Evolutionary conservation across 169 alveolate genomes (phyloP), one percentile per base, ranked within the genome.

Genomic region (Cryptosporidium ubiquitum): DNA sequence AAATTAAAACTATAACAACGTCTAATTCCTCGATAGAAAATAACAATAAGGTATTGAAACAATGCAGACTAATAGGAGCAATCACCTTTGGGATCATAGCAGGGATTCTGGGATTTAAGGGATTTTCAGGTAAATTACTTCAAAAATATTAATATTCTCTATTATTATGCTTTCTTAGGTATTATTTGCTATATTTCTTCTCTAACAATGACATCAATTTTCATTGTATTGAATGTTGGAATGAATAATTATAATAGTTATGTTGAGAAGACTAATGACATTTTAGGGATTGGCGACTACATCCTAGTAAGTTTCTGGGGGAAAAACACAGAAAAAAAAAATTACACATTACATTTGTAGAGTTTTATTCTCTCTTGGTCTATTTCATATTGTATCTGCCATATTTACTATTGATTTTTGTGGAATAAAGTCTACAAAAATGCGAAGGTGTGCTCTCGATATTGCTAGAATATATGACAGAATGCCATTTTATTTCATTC

Each of bases 361-460:
- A 79, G 69, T n/a, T 79, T 79, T 64, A 20, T 79, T 31, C 23
- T 79, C 23, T 79, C 61, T 33, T 79, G 89, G 89, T 57, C 74
- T 1, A 14, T 79, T 12, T 79, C 89, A 23, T 79, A 79, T 64
- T 61, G 89, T 18, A 61, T 57, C 42, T 44, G 68, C 40, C 64
- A 79, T 64, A 5, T 66, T 18, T 69, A 69, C 55, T 47, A 47
- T 1, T 47, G 23, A 47, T 2, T 47, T 40, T 47, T 14, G 55
- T 47, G 6, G 9, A 47, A 5, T 5, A 12, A 14, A 47, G 23
- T n/a, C 5, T 47, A n/a, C 5, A 47, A 2, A 47, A 47, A 47
- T n/a, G 16, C 23, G 55, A 47, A 47, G 6, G 23, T 0, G 5
- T 3, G 5, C 16, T 47, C 23, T 14, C 55, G 16, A 12, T 2